Evolutionary conservation across 768 basidiomycete species (phyloP), one percentile per base, ranked within the genome.

Genomic region (Hericium rajendrae): DNA sequence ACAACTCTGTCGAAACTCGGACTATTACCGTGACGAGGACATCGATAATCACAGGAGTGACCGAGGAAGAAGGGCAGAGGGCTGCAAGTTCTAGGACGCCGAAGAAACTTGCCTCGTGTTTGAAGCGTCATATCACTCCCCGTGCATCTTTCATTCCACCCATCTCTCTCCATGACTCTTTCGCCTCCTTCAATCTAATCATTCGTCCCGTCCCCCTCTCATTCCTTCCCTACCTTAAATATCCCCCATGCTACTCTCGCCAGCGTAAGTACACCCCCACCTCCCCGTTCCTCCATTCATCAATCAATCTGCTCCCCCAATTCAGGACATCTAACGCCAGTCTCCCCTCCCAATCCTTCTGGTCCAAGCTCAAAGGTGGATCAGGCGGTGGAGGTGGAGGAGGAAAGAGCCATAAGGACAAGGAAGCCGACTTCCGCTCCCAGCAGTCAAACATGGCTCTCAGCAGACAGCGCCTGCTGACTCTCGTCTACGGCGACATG

Each of bases 401-500:
- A 32, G 65, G 62, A 24, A 64, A 59, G 56, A 64, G 62, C 48
- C 61, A 64, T 60, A 88, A 86, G 73, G 70, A 74, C 69, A 87
- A 86, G 73, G 84, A 88, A 57, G 71, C 70, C 63, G 83, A 85
- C n/a, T 71, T 78, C 61, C 76, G 79, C 63, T 74, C 78, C 51
- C 73, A 71, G 55, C 76, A 78, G 28, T 74, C 78, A 46, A 72
- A 70, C 57, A 86, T 88, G 83, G 80, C 86, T 3, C 77, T 91
- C 63, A 76, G 84, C 24, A 74, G 88, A 55, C 85, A 86, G 63
- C 82, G 86, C 59, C 80, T 90, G 62, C 77, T 93, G 63, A 93
- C 91, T 58, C 81, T 93, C 57, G 84, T 82, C 9, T 89, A 85
- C 69, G 86, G 77, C 55, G 91, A 92, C 40, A 88, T 91, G 85